Conservation (phyloP, 345 rosid species). For the Anacardium occidentale region DNA sequence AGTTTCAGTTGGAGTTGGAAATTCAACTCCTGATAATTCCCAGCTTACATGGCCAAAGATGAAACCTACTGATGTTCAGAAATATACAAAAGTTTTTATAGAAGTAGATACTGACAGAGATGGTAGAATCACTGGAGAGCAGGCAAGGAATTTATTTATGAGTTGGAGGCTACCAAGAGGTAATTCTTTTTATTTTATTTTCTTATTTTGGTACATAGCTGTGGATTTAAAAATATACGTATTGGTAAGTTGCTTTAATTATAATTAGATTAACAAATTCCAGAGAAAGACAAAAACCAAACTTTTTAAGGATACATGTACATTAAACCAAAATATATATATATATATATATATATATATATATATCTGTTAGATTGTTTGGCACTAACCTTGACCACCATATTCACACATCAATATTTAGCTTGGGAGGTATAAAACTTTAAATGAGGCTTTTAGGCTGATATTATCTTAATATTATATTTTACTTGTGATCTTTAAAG, state of each 20-base stretch:
- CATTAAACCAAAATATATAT: too few species aligned
- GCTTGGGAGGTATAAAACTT: background rate
- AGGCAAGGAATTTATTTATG: constrained; percentile 86
- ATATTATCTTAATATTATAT: background rate
- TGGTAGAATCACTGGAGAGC: constrained; percentile 93
- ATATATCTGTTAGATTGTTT: background rate
- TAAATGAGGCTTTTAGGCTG: background rate
- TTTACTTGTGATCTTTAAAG: background rate
- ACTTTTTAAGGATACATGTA: background rate
- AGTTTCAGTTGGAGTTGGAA: constrained; percentile 50
- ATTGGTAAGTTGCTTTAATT: background rate
- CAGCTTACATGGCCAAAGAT: constrained; percentile 85
- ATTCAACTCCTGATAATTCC: constrained; percentile 48
- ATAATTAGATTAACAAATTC: background rate
- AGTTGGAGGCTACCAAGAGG: constrained; percentile 99
- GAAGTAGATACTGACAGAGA: constrained; percentile 94
- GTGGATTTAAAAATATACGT: background rate
- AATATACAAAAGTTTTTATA: constrained; percentile 83
- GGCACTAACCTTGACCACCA: background rate
- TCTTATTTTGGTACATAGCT: background rate
- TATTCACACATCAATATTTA: background rate
- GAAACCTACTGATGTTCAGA: constrained; percentile 86
- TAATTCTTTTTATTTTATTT: constrained; percentile 26
- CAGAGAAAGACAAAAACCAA: background rate
- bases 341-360: too few species aligned